Conservation (phyloP, 768 basidiomycete species). For the Kwoniella dejecticola region DNA sequence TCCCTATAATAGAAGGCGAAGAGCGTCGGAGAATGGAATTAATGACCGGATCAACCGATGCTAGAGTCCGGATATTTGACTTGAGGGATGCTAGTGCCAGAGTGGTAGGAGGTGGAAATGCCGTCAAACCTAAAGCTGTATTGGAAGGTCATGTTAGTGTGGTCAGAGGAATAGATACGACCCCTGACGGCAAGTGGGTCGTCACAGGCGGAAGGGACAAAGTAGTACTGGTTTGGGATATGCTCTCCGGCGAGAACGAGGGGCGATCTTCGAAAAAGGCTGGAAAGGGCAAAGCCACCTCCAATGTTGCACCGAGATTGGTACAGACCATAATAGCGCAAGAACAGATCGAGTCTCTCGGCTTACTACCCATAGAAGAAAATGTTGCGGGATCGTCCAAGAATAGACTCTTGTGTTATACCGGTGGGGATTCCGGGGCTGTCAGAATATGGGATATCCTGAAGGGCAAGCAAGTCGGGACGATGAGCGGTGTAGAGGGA, state of each 20-base stretch:
- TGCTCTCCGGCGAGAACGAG: conserved; percentile 54
- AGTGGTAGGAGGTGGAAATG: conserved; percentile 57
- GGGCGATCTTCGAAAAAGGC: conserved; percentile 44
- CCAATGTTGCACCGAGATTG: conserved; percentile 60
- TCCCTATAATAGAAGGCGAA: conserved; percentile 59
- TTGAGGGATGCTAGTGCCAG: conserved; percentile 68
- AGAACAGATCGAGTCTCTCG: conserved; percentile 85
- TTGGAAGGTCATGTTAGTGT: conserved; percentile 95
- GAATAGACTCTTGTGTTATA: conserved; percentile 68
- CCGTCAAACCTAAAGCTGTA: conserved; percentile 67
- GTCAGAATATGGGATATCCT: conserved; percentile 82
- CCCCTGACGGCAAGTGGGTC: conserved; percentile 81
- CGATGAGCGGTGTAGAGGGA: conserved; percentile 61
- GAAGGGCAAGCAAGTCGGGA: conserved; percentile 64
- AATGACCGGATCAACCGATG: conserved; percentile 88
- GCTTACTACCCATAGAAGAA: conserved; percentile 65
- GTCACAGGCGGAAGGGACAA: conserved; percentile 90
- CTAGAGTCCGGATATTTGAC: conserved; percentile 88
- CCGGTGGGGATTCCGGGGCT: conserved; percentile 86
- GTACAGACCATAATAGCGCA: conserved; percentile 74
- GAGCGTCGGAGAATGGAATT: conserved; percentile 66
- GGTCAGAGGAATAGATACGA: conserved; percentile 84
- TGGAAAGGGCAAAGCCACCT: conserved; percentile 53
- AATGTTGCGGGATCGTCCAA: conserved; percentile 58
- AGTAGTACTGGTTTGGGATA: conserved; percentile 90